Evolutionary conservation across 169 alveolate genomes (phyloP).

Genomic region (Cryptosporidium muris): DNA sequence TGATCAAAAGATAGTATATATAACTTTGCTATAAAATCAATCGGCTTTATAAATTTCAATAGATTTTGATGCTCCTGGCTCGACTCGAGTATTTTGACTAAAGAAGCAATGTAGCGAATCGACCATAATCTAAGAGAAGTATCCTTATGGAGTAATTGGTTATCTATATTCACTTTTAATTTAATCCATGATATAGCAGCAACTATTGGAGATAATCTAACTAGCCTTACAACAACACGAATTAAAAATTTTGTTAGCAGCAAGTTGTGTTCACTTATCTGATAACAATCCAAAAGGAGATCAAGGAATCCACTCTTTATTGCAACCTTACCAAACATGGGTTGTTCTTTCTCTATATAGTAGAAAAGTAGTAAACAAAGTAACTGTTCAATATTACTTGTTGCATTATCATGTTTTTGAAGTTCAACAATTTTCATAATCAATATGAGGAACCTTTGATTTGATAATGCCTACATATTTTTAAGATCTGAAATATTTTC

Average conservation of each 20-base stretch:
- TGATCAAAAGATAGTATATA: constrained; percentile 38
- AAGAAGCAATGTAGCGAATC: constrained; percentile 28
- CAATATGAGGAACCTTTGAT: constrained; percentile 29
- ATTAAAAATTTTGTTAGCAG: constrained; percentile 6
- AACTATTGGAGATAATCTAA: constrained; percentile 46
- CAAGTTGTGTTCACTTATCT: background rate
- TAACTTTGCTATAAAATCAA: constrained; percentile 27
- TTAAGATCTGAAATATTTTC: background rate
- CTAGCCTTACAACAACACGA: constrained; percentile 29
- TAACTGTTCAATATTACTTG: constrained; percentile 45
- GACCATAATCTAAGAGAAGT: constrained; percentile 52
- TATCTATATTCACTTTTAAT: constrained; percentile 1
- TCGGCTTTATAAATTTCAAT: constrained; percentile 27
- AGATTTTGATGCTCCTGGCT: background rate
- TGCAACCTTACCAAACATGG: constrained; percentile 65
- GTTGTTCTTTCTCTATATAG: constrained; percentile 37
- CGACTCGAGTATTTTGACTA: constrained; percentile 38
- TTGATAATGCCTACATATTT: constrained; percentile 35
- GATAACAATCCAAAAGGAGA: constrained; percentile 1
- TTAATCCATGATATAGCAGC: constrained; percentile 37
- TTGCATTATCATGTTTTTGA: constrained; percentile 7
- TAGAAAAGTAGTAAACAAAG: constrained; percentile 25
- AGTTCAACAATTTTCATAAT: constrained; percentile 25
- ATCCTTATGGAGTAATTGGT: constrained; percentile 12
- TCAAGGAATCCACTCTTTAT: constrained; percentile 46